Base-by-base conservation (phyloP, 768 basidiomycete species). In the Boletus patriciae region DNA sequence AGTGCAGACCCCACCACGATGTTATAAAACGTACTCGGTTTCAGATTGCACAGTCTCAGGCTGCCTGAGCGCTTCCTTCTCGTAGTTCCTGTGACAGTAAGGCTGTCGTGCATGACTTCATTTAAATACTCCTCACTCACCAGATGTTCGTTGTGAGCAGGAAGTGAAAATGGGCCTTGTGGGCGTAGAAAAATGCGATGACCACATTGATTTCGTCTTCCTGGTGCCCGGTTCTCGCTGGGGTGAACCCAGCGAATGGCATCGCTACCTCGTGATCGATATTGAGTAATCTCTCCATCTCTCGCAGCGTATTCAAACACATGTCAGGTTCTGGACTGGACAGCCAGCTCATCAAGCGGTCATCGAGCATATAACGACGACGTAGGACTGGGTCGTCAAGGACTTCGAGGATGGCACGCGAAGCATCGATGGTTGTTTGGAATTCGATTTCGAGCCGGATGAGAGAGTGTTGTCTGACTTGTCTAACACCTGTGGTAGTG, bases 111-210 rank as follows among this genome's bases (percentile, higher is more conserved):
- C 15, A 4, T 13, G 41, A 41, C n/a, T 25, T 45, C 12, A 25
- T 45, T 3, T 5, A 27, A 16, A 12, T 2, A 6, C 2, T 3
- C 13, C 3, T 3, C 11, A 42, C 50, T 40, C n/a, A 62, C 60
- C 60, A 62, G n/a, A 61, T 46, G 16, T 52, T 41, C 19, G 46
- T 61, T 18, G 34, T 50, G 12, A 62, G 44, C 47, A 62, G 46
- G 29, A 53, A 62, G 19, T 52, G 47, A 40, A 62, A 61, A 18
- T 62, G 44, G 0, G 51, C 37, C 15, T 47, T 53, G 29, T 38
- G 54, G 11, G 34, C 16, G 23, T 40, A 19, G 15, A 62, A 62
- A 34, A 54, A 52, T 1, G 12, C 3, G 19, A 58, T 31, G 27
- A 49, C 52, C 4, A 0, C 18, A 13, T 50, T 42, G 21, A 62